Evolutionary conservation across 1,284 basidiomycete genomes (phyloP), one percentile per base, ranked within the genome.

Genomic region (Melanopsichium pennsylvanicum): DNA sequence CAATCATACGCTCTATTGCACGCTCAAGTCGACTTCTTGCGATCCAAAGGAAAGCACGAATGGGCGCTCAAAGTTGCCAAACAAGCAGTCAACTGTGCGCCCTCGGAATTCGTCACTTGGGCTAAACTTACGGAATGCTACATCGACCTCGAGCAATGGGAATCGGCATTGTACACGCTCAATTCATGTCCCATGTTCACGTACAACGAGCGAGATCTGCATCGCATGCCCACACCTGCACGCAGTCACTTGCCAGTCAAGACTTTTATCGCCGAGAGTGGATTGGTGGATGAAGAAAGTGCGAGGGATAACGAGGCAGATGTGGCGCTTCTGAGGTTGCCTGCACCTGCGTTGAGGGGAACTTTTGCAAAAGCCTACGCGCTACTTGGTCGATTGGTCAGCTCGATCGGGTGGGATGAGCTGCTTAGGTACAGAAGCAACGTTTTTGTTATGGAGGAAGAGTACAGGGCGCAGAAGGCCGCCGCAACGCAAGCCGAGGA

Each of bases 151-250:
- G 88, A 88, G 12, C 88, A 93, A 80, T 97, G 87, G 81, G 91
- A 96, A 76, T 74, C 72, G 85, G 93, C 95, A 0, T 84, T 98
- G 12, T 85, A 97, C 33, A 97, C 95, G 2, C 87, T 98, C 59
- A 98, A 98, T 81, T 97, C 95, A 32, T 98, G 96, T 83, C 95
- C 95, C 1, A 98, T 98, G 95, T 98, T 98, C 83, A 97, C 95
- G 2, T 98, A 92, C 84, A 97, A 97, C 80, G 95, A 96, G 50
- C 88, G 94, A 15, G 96, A 99, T 82, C 85, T 90, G 10, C 96
- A 98, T 81, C 87, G 93, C 7, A 89, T 88, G 83, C 88, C 97
- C 6, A 86, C 89, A 2, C 89, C 94, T 1, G 85, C 90, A 0
- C 87, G 89, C 49, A 87, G 93, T 12, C 92, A 96, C 81, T 84